phyloP scores from a whole-genome alignment of 352 stramenopile species.

The Aphanomyces stellatus region DNA sequence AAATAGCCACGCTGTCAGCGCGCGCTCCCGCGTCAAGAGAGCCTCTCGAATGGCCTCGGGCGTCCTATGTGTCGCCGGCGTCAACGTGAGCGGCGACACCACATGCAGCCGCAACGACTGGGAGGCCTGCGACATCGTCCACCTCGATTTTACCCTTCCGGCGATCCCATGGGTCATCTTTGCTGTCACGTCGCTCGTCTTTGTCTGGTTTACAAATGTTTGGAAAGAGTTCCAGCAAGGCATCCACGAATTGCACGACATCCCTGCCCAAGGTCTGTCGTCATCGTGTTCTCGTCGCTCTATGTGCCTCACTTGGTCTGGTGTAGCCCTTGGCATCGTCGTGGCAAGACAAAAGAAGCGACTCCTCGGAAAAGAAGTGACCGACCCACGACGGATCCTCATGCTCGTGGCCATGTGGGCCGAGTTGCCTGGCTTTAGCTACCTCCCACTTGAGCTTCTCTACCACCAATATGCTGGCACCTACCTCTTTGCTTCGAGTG shows the following conservation, averaged over 20 bases:
- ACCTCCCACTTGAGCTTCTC: conserved; percentile 11
- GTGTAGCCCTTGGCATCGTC: conserved; percentile 15
- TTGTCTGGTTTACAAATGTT: neutral
- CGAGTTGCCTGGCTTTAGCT: conserved; percentile 18
- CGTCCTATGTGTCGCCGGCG: neutral
- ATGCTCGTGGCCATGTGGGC: conserved; percentile 13
- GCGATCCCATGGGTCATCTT: conserved; percentile 1
- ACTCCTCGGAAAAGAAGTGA: neutral
- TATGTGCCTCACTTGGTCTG: neutral
- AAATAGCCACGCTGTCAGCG: too few species aligned
- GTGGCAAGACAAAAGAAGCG: conserved; percentile 9
- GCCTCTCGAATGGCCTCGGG: neutral
- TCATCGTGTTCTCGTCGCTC: neutral
- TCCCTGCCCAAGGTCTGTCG: conserved; percentile 12
- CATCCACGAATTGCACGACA: conserved; percentile 15
- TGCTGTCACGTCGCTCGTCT: neutral
- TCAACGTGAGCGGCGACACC: neutral
- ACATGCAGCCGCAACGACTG: neutral
- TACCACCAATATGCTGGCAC: neutral
- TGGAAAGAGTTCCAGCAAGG: neutral
- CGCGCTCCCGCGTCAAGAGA: too few species aligned
- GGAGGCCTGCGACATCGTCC: neutral
- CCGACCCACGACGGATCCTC: conserved; percentile 1
- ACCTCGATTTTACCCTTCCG: neutral
- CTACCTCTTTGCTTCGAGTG: neutral